phyloP scores from a whole-genome alignment of 78 protist genomes.

The Diacronema lutheri region DNA sequence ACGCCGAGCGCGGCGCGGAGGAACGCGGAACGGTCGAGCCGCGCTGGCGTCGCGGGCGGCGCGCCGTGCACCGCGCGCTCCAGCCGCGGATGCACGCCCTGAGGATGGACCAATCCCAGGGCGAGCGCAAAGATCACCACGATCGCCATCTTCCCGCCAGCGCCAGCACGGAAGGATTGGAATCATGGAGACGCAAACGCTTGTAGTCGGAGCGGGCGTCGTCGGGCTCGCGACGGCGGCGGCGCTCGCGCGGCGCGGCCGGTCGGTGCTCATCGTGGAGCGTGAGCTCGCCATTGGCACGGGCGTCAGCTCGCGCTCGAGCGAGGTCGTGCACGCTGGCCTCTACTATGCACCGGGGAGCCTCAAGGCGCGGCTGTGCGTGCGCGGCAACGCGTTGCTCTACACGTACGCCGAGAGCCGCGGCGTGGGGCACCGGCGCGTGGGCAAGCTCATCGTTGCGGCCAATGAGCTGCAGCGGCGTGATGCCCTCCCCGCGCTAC shows the following conservation, averaged over 20 bases:
- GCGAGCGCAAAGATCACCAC: no score
- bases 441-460: constrained; percentile 21
- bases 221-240: constrained; percentile 10
- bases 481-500: no score
- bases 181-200: no score
- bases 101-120: no score
- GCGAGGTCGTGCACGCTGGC: constrained; percentile 30
- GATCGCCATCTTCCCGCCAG: no score
- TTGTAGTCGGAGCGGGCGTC: background rate
- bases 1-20: no score
- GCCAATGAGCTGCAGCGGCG: background rate
- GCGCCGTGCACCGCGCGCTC: no score
- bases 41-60: no score
- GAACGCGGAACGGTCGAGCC: no score
- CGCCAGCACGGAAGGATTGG: no score
- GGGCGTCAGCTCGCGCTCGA: background rate
- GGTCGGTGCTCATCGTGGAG: background rate
- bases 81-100: no score
- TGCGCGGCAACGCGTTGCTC: background rate
- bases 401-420: background rate
- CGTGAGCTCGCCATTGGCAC: background rate
- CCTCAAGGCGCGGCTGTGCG: constrained; percentile 1
- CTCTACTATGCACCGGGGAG: constrained; percentile 3
- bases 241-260: background rate
- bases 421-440: background rate